phyloP scores from a whole-genome alignment of 2,329 filamentous ascomycete genomes.

The Hymenoscyphus fraxineus region DNA sequence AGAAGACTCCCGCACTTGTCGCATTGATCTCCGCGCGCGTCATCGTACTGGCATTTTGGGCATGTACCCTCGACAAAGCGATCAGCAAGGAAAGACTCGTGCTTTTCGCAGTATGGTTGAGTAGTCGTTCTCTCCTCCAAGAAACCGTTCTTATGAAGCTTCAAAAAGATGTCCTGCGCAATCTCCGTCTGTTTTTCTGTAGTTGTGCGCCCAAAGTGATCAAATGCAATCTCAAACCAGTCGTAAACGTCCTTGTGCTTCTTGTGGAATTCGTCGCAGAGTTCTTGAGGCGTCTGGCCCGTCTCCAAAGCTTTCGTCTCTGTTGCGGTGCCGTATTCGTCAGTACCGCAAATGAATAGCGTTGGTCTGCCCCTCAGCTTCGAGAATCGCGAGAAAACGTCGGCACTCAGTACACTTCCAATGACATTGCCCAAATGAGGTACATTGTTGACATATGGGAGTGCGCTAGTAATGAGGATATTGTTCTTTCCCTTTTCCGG shows the following conservation, averaged over 20 bases:
- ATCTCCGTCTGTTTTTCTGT: constrained; percentile 88
- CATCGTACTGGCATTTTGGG: constrained; percentile 67
- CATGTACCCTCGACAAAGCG: constrained; percentile 80
- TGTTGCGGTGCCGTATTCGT: constrained; percentile 94
- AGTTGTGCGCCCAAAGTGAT: constrained; percentile 90
- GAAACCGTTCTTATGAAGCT: constrained; percentile 84
- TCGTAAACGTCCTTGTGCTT: constrained; percentile 89
- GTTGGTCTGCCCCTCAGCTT: constrained; percentile 76
- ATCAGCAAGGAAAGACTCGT: constrained; percentile 76
- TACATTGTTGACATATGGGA: constrained; percentile 78
- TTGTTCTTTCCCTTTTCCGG: constrained; percentile 75
- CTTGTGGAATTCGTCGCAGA: constrained; percentile 90
- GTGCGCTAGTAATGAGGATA: constrained; percentile 84
- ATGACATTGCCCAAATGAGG: constrained; percentile 88
- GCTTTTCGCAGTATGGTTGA: constrained; percentile 85
- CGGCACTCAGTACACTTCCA: constrained; percentile 81
- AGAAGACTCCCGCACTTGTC: constrained; percentile 65
- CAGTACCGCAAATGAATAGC: constrained; percentile 81
- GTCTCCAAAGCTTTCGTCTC: constrained; percentile 94
- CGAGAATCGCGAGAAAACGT: constrained; percentile 80
- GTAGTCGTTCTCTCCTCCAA: constrained; percentile 82
- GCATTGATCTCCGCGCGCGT: constrained; percentile 71
- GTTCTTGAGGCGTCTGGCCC: constrained; percentile 72
- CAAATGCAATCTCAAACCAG: constrained; percentile 94
- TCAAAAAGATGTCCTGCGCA: constrained; percentile 83